These are phyloP conservation scores for Gastrodia elata DNA, from an alignment of 106 monocot genomes.

Conservation along the genomic window DNA sequence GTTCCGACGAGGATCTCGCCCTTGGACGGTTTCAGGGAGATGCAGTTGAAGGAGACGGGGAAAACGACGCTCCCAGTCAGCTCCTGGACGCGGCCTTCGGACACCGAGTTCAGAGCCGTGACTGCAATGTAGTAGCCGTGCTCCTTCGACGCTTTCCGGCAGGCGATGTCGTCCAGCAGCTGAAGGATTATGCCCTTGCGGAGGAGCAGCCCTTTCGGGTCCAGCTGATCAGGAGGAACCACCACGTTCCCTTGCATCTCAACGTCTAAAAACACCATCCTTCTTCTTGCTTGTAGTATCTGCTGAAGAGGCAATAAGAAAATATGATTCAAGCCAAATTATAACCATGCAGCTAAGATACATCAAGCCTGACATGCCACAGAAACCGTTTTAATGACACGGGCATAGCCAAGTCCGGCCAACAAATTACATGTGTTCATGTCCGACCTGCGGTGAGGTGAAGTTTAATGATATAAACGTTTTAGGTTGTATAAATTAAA, in stretches of 20 bases:
- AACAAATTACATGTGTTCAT: no score
- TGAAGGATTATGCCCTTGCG: constrained; percentile 48
- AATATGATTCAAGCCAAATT: no score
- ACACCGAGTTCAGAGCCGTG: constrained; percentile 36
- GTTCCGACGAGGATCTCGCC: constrained; percentile 63
- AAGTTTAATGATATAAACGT: no score
- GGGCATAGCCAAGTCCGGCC: no score
- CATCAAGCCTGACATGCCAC: no score
- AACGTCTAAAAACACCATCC: constrained; percentile 78
- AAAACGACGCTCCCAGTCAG: constrained; percentile 61
- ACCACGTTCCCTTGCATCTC: constrained; percentile 61
- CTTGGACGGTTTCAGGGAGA: constrained; percentile 56
- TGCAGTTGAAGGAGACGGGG: constrained; percentile 52
- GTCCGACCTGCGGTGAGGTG: no score
- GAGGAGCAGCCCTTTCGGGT: constrained; percentile 44
- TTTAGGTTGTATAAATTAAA: no score
- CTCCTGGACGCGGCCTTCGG: constrained; percentile 49
- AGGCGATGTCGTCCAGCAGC: constrained; percentile 58
- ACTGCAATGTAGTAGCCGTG: constrained; percentile 66
- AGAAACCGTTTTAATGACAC: no score
- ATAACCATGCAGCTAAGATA: no score
- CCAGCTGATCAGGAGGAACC: constrained; percentile 45
- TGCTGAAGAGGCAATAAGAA: constrained; percentile 18
- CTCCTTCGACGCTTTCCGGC: constrained; percentile 50
- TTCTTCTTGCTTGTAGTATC: constrained; percentile 8